A percentile compares a stretch with the other conserved stretches of the same genome.
phyloP scores from a whole-genome alignment of 129 eudicot genomes.

The Flaveria bidentis region DNA sequence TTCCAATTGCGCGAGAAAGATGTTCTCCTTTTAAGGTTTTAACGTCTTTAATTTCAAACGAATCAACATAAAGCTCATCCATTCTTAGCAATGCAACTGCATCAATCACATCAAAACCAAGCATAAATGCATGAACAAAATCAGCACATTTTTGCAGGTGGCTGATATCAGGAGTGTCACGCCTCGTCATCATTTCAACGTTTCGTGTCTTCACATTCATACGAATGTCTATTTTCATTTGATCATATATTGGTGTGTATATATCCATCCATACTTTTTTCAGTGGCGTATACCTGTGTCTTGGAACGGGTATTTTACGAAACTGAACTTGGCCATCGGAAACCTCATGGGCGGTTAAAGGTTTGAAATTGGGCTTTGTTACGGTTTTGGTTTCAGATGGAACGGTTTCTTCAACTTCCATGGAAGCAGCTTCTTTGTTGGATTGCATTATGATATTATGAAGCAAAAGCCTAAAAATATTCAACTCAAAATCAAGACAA shows the following conservation, averaged over 20 bases:
- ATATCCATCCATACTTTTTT: constrained; percentile 81
- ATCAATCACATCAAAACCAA: constrained; percentile 69
- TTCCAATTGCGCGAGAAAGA: constrained; percentile 70
- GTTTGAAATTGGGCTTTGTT: constrained; percentile 51
- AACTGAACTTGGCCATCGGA: constrained; percentile 66
- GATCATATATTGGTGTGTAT: constrained; percentile 59
- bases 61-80: constrained; percentile 82
- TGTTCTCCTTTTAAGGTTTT: constrained; percentile 72
- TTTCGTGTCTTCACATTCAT: constrained; percentile 67
- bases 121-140: constrained; percentile 78
- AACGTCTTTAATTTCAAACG: constrained; percentile 77
- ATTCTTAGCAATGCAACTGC: constrained; percentile 61
- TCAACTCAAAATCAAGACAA: background rate
- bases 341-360: constrained; percentile 55
- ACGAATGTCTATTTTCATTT: constrained; percentile 79
- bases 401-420: constrained; percentile 47
- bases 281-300: constrained; percentile 64
- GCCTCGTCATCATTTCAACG: constrained; percentile 66
- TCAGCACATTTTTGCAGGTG: constrained; percentile 81
- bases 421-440: constrained; percentile 35
- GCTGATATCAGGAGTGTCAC: constrained; percentile 73
- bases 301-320: constrained; percentile 64
- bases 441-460: constrained; percentile 35
- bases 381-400: constrained; percentile 31
- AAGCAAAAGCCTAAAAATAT: constrained; percentile 4